Conservation (phyloP, 495 filamentous ascomycete species). For the Aspergillus kassunensis region DNA sequence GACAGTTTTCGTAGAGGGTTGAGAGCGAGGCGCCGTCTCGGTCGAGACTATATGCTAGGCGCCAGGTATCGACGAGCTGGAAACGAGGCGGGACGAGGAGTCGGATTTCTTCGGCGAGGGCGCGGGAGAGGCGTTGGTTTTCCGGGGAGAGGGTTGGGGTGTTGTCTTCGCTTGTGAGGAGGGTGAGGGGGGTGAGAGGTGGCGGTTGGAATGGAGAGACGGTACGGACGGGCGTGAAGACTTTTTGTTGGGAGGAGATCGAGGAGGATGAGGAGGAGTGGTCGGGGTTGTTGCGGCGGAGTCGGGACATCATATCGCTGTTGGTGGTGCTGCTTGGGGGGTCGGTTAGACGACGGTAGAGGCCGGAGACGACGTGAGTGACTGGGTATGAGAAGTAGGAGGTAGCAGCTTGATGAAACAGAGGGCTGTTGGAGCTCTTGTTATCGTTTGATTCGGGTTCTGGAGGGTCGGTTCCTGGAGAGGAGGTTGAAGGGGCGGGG, state of each 20-base stretch:
- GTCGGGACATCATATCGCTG: slow-evolving; percentile 21
- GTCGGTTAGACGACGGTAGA: slow-evolving; percentile 52
- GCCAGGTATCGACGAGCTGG: slow-evolving; percentile 84
- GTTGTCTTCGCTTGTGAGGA: slow-evolving; percentile 39
- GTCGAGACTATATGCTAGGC: slow-evolving; percentile 83
- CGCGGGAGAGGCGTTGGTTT: slow-evolving; percentile 57
- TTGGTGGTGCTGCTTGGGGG: slow-evolving; percentile 27
- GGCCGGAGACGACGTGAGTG: slow-evolving; percentile 49
- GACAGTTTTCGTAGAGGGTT: slow-evolving; percentile 80
- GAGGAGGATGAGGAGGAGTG: slow-evolving; percentile 23
- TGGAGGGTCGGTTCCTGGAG: slow-evolving; percentile 28
- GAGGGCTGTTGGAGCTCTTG: slow-evolving; percentile 15
- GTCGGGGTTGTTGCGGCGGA: slow-evolving; percentile 13
- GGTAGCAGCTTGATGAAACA: slow-evolving; percentile 33
- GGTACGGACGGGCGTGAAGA: slow-evolving; percentile 49
- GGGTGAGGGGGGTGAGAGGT: slow-evolving; percentile 53
- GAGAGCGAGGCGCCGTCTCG: slow-evolving; percentile 82
- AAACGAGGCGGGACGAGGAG: slow-evolving; percentile 80
- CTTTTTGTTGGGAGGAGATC: slow-evolving; percentile 24
- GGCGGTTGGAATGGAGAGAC: slow-evolving; percentile 60
- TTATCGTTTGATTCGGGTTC: slow-evolving; percentile 21
- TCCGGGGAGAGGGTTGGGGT: slow-evolving; percentile 21
- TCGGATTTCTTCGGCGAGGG: slow-evolving; percentile 90
- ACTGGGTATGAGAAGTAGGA: slow-evolving; percentile 55
- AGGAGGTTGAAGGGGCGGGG: slow-evolving; percentile 25